phyloP scores from a whole-genome alignment of 768 basidiomycete genomes.

The Cystobasidiopsis lactophilus region DNA sequence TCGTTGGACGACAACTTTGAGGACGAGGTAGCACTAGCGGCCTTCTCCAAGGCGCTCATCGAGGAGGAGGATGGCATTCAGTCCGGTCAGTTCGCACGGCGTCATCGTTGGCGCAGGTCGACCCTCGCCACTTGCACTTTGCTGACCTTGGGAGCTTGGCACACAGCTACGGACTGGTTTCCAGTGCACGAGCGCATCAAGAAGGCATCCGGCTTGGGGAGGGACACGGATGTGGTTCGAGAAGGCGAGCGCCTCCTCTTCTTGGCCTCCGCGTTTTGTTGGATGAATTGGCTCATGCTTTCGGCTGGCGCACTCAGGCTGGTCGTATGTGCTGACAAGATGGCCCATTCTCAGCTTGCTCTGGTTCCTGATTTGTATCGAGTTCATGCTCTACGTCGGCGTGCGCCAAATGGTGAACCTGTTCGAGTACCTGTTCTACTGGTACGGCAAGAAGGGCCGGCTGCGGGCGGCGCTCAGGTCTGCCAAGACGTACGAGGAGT shows the following conservation, averaged over 20 bases:
- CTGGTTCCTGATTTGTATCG: conserved; percentile 53
- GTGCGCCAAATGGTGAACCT: conserved; percentile 82
- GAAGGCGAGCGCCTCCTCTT: too few relatives aligned
- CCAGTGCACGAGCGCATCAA: conserved; percentile 40
- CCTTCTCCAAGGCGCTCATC: too few relatives aligned
- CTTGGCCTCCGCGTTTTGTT: conserved; percentile 14
- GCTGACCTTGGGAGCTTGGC: too few relatives aligned
- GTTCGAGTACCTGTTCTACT: conserved; percentile 79
- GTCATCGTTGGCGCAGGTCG: too few relatives aligned
- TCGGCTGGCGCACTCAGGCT: conserved; percentile 6
- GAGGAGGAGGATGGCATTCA: too few relatives aligned
- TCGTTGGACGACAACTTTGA: too few relatives aligned
- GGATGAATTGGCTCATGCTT: conserved; percentile 5
- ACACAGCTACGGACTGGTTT: conserved; percentile 52
- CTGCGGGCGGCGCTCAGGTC: conserved; percentile 53
- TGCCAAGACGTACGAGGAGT: conserved; percentile 63
- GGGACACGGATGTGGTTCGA: background rate
- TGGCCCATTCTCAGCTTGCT: conserved; percentile 35
- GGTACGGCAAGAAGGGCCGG: conserved; percentile 57
- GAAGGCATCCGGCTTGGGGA: background rate
- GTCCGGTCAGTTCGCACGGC: too few relatives aligned
- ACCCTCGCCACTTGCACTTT: too few relatives aligned
- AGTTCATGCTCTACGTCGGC: conserved; percentile 57
- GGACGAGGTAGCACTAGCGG: too few relatives aligned
- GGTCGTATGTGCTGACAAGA: conserved; percentile 18